Evolutionary conservation across 78 protist genomes (phyloP), one percentile per base, ranked within the genome.

Genomic region (Emiliania huxleyi): DNA sequence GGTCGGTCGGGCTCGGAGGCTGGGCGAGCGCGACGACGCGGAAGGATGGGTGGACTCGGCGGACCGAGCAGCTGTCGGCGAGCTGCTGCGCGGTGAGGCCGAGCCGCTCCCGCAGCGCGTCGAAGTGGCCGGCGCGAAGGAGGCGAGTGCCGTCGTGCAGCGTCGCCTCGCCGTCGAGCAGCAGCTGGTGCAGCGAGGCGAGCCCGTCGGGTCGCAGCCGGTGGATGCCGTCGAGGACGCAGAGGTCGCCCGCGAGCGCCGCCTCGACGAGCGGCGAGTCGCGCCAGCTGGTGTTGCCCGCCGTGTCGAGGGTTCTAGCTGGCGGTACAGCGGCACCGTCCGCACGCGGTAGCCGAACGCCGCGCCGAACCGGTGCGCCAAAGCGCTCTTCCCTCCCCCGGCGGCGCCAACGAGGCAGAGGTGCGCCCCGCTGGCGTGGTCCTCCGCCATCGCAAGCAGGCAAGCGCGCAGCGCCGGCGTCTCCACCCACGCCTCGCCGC

Each of bases 171-270:
- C 95, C 69, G 91, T 94, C 95, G 26, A 44, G 11, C 25, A 92
- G n/a, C 21, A 85, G 90, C 29, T 1, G 69, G 69, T 69, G 45
- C 29, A 46, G 90, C 38, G 84, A 25, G 40, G 93, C 90, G 46
- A 91, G 93, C 33, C 69, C 29, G n/a, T 26, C 81, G 6, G 91
- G 43, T 1, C 83, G 85, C 45, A 94, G 87, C 37, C 91, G 69
- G 87, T 95, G 94, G 5, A 95, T 48, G 75, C 97, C 97, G 62
- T 97, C 97, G 21, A 96, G 94, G 22, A 96, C 92, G n/a, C 8
- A 87, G 5, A 95, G 87, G 19, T 38, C 62, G 29, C 98, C 98
- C 4, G 18, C 22, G 25, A 15, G 26, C 5, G 96, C 97, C 22
- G 97, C 97, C 0, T 0, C 1, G 23, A 95, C 42, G n/a, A n/a